phyloP scores from a whole-genome alignment of 441 rosid genomes.

The Iberis amara region DNA sequence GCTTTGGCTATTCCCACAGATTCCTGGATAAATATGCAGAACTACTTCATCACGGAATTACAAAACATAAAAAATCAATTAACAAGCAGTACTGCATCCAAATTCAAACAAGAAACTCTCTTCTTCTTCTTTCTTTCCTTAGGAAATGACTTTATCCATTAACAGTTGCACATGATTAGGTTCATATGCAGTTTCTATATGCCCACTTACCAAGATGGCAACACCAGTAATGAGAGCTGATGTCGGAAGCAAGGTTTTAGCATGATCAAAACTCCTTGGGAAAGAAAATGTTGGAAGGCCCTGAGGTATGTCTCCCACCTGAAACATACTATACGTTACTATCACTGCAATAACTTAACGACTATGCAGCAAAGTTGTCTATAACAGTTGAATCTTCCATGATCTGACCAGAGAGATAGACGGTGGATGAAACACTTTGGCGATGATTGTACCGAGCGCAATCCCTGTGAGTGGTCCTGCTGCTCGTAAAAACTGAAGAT shows the following conservation, averaged over 20 bases:
- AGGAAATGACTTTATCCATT: too few species aligned
- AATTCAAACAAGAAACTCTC: background rate
- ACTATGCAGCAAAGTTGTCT: background rate
- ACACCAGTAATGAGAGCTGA: constrained; percentile 91
- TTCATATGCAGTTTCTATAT: constrained; percentile 17
- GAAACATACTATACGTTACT: constrained; percentile 29
- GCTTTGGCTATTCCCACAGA: constrained; percentile 98
- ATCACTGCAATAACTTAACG: constrained; percentile 8
- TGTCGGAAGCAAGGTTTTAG: constrained; percentile 70
- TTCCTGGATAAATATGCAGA: constrained; percentile 45
- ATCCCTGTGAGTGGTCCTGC: constrained; percentile 92
- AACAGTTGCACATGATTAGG: constrained; percentile 1
- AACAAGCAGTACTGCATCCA: background rate
- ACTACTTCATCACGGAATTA: background rate
- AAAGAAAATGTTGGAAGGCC: constrained; percentile 86
- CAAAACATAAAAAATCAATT: background rate
- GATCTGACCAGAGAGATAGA: constrained; percentile 79
- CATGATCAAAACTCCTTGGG: constrained; percentile 58
- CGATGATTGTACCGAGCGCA: constrained; percentile 75
- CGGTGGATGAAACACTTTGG: constrained; percentile 66
- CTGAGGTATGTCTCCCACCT: constrained; percentile 95
- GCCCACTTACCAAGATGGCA: constrained; percentile 70
- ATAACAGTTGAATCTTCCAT: too few species aligned
- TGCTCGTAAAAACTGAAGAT: constrained; percentile 68
- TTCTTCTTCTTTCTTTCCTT: background rate